Conservation (phyloP, 164 flowering plant species). For the Nelumbo lutea region DNA sequence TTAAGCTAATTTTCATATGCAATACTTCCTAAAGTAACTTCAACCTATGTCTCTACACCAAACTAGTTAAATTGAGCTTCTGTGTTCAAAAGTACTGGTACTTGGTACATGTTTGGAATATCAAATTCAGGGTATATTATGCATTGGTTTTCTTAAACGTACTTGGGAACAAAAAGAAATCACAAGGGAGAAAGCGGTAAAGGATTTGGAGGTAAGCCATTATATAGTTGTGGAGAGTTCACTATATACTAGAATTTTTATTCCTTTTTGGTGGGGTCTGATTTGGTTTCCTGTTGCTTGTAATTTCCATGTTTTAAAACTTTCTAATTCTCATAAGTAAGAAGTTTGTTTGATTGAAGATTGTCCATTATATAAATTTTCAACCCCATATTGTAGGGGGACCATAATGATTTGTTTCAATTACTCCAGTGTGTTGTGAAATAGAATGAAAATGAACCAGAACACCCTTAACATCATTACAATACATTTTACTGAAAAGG, state of each 20-base stretch:
- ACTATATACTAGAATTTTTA: neutral
- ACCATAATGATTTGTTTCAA: too few species aligned
- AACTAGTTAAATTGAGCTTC: too few species aligned
- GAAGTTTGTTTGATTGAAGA: neutral
- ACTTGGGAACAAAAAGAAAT: constrained; percentile 65
- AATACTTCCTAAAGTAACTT: neutral
- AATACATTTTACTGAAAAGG: too few species aligned
- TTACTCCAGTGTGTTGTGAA: too few species aligned
- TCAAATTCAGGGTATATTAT: constrained; percentile 54
- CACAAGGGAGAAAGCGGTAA: constrained; percentile 70
- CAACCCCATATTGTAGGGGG: neutral
- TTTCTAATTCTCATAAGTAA: neutral
- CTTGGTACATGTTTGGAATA: neutral
- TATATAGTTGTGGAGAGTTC: too few species aligned
- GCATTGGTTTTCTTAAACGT: constrained; percentile 86
- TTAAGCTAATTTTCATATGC: neutral
- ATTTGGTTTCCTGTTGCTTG: neutral
- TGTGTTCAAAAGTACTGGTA: too few species aligned
- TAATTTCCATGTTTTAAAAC: neutral
- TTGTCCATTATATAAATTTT: neutral
- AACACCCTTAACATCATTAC: too few species aligned
- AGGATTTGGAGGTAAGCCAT: constrained; percentile 66
- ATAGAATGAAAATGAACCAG: too few species aligned
- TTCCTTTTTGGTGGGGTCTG: neutral
- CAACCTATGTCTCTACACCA: neutral